Evolutionary conservation across 2,329 filamentous ascomycete genomes (phyloP).

Genomic region (Emericellopsis atlantica): DNA sequence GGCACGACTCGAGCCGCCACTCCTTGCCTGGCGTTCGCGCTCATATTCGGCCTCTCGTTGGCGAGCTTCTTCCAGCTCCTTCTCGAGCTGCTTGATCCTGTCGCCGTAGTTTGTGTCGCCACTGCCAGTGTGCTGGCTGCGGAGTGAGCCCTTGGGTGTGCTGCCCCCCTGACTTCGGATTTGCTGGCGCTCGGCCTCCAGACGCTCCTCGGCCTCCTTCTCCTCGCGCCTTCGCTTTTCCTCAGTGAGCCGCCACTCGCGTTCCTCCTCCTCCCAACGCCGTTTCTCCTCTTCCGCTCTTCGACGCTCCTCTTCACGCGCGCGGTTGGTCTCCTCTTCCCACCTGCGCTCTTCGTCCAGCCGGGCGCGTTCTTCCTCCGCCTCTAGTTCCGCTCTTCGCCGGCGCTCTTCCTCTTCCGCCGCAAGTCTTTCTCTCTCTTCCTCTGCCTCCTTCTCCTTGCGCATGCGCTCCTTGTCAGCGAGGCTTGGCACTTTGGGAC

Average conservation of each 20-base stretch:
- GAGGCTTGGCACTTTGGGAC: constrained; percentile 66
- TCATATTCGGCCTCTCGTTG: constrained; percentile 52
- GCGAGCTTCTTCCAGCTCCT: constrained; percentile 50
- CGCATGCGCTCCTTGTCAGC: constrained; percentile 70
- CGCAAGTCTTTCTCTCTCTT: constrained; percentile 43
- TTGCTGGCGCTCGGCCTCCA: constrained; percentile 54
- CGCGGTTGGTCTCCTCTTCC: constrained; percentile 50
- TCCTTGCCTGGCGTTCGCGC: constrained; percentile 39
- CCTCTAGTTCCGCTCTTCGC: constrained; percentile 31
- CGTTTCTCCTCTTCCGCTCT: constrained; percentile 55
- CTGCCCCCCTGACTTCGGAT: constrained; percentile 34
- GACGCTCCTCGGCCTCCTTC: constrained; percentile 52
- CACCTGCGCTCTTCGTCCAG: constrained; percentile 53
- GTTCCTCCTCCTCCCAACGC: constrained; percentile 68
- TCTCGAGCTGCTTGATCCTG: constrained; percentile 71
- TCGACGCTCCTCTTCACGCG: constrained; percentile 46
- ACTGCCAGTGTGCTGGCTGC: constrained; percentile 70
- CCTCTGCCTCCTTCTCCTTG: constrained; percentile 44
- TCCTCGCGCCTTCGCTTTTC: constrained; percentile 61
- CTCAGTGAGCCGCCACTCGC: constrained; percentile 65
- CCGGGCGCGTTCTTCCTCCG: constrained; percentile 42
- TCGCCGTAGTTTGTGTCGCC: constrained; percentile 39
- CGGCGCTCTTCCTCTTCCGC: constrained; percentile 38
- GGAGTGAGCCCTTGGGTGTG: constrained; percentile 65
- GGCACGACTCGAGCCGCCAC: constrained; percentile 4